Base-by-base conservation (phyloP, 352 stramenopile genomes). In the Blastocystis sp. region DNA sequence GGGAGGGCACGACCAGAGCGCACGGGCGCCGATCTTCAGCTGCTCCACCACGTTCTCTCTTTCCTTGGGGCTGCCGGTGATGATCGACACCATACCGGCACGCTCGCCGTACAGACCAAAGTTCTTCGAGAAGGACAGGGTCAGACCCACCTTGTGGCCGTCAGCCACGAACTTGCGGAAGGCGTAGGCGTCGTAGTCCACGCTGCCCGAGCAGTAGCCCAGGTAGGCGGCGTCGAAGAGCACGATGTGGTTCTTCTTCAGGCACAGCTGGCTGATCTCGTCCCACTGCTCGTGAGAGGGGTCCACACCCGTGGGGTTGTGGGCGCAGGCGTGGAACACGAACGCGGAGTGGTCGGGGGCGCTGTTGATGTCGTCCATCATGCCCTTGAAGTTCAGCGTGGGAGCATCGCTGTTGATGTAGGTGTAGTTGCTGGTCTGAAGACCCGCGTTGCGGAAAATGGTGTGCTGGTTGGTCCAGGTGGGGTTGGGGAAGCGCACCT, bases 161-260 rank as follows among this genome's bases (percentile, higher is more conserved):
- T 99, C 95, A 79, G 97, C 94, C 6, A 99, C 97, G 91, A 99
- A 99, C 91, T 98, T 93, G 61, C 97, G 94, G 87, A 99, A 93
- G 48, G 96, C 94, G 59, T 92, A 94, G 21, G 96, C 96, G 92
- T 99, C 97, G 76, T 95, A 94, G 74, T 94, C 94, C 28, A 96
- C 94, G 91, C 98, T 94, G 69, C 97, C 97, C 48, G 93, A 98
- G 84, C 97, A 97, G 91, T 99, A 99, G 91, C 95, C 95, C 91
- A 97, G 94, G 93, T 99, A 99, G 17, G 97, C 97, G 90, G 94
- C 98, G 92, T 99, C 97, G 91, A 99, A 99, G 93, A 99, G 98
- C 14, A 96, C 92, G 65, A 98, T 91, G 90, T 98, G 94, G 66
- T 97, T 94, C 91, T 97, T 97, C 82, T 94, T 93, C 92, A 98